Evolutionary conservation across 192 early-diverging fungal species (phyloP).

Genomic region (Umbelopsis sp.): DNA sequence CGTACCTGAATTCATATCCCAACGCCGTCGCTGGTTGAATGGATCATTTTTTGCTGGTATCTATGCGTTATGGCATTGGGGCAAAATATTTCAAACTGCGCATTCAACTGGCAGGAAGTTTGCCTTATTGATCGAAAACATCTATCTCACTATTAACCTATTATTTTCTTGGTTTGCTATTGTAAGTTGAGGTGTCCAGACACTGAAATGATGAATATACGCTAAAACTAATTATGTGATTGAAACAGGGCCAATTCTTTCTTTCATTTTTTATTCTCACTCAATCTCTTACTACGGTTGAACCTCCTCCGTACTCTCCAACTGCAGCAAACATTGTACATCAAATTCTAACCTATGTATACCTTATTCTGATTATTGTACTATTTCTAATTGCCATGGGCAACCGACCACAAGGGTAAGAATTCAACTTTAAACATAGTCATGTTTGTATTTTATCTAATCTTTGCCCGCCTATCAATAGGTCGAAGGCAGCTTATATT

Average conservation of each 20-base stretch:
- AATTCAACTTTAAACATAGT: background rate
- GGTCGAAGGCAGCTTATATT: slow-evolving; percentile 58
- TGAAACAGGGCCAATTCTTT: slow-evolving; percentile 63
- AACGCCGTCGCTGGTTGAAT: slow-evolving; percentile 83
- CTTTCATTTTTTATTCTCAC: slow-evolving; percentile 80
- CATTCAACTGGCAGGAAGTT: slow-evolving; percentile 55
- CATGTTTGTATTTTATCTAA: background rate
- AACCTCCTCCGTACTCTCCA: slow-evolving; percentile 56
- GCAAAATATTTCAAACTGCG: slow-evolving; percentile 60
- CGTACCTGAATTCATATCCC: slow-evolving; percentile 75
- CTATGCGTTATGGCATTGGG: slow-evolving; percentile 66
- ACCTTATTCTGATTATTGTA: slow-evolving; percentile 74
- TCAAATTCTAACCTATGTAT: slow-evolving; percentile 68
- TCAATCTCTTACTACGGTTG: slow-evolving; percentile 33
- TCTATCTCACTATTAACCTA: slow-evolving; percentile 71
- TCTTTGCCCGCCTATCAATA: background rate
- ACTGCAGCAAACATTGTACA: slow-evolving; percentile 60
- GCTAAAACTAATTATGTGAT: slow-evolving; percentile 17
- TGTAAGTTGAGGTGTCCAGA: slow-evolving; percentile 42
- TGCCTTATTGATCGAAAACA: slow-evolving; percentile 60
- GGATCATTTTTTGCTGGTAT: slow-evolving; percentile 78
- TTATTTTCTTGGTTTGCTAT: slow-evolving; percentile 81
- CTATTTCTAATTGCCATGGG: slow-evolving; percentile 86
- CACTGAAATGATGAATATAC: too few relatives aligned
- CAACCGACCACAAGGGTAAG: slow-evolving; percentile 83